Evolutionary conservation across 345 rosid genomes (phyloP).

Genomic region (Firmiana major): DNA sequence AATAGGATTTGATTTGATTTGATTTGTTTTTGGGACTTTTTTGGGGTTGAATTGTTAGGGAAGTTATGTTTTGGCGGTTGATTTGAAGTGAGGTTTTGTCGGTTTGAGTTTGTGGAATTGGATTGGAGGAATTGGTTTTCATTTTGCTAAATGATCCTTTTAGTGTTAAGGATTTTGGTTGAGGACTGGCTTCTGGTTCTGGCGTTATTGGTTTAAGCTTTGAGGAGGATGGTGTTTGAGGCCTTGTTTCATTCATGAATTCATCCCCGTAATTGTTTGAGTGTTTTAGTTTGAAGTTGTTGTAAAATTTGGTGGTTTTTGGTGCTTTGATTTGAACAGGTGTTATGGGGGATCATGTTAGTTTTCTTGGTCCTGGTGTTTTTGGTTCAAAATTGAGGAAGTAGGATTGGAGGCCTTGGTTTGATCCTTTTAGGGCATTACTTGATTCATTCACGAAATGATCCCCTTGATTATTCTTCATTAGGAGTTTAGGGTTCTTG

Average conservation of each 20-base stretch:
- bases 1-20: constrained; percentile 46
- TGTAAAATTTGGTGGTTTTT: not conserved
- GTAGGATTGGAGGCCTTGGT: not conserved
- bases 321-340: not conserved
- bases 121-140: not conserved
- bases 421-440: not conserved
- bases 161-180: not conserved
- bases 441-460: not conserved
- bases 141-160: not conserved
- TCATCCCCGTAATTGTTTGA: not conserved
- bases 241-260: not conserved
- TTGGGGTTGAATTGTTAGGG: not conserved
- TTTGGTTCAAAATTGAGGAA: not conserved
- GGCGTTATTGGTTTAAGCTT: not conserved
- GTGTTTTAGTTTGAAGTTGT: not conserved
- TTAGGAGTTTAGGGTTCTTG: not conserved
- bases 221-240: not conserved
- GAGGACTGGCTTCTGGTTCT: not conserved
- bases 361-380: not conserved
- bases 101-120: not conserved
- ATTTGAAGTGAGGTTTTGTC: not conserved
- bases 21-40: constrained; percentile 7
- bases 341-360: not conserved
- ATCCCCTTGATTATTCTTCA: not conserved
- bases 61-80: not conserved